These are phyloP conservation scores for Ustilago cynodontis DNA, from an alignment of 1,284 basidiomycete genomes.

Conservation along the genomic window DNA sequence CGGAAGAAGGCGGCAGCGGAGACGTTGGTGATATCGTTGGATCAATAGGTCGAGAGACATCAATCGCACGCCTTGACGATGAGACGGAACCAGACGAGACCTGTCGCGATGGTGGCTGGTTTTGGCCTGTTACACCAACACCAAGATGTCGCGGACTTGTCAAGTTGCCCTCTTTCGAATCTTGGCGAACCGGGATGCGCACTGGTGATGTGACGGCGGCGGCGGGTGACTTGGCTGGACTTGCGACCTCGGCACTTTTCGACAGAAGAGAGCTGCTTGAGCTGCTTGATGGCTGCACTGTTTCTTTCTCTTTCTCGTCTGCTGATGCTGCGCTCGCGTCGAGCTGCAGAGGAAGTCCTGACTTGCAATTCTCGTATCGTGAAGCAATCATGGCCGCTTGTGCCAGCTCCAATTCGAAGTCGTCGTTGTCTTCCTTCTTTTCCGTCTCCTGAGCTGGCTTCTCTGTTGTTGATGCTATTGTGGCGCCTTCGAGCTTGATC, in stretches of 20 bases:
- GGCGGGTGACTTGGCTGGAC: constrained; percentile 1
- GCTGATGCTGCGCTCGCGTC: neutral
- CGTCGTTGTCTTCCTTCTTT: constrained; percentile 4
- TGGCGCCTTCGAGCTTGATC: constrained; percentile 5
- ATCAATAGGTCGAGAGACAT: constrained; percentile 44
- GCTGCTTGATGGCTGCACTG: neutral
- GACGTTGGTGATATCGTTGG: constrained; percentile 5
- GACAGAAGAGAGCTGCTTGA: neutral
- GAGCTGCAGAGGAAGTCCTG: constrained; percentile 1
- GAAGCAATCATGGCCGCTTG: constrained; percentile 38
- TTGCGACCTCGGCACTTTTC: neutral
- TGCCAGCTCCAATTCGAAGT: constrained; percentile 23
- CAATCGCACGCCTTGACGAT: constrained; percentile 36
- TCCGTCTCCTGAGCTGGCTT: neutral
- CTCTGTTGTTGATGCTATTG: neutral
- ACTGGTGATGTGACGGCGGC: constrained; percentile 11
- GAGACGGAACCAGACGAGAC: constrained; percentile 14
- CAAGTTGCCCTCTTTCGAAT: neutral
- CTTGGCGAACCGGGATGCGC: constrained; percentile 1
- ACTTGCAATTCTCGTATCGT: constrained; percentile 21
- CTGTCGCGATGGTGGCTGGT: constrained; percentile 17
- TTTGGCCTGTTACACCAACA: constrained; percentile 3
- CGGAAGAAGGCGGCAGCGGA: neutral
- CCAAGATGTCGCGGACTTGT: constrained; percentile 6
- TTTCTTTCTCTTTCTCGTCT: neutral